phyloP scores from a whole-genome alignment of 2,329 filamentous ascomycete species.

The Ophiostoma piceae region DNA sequence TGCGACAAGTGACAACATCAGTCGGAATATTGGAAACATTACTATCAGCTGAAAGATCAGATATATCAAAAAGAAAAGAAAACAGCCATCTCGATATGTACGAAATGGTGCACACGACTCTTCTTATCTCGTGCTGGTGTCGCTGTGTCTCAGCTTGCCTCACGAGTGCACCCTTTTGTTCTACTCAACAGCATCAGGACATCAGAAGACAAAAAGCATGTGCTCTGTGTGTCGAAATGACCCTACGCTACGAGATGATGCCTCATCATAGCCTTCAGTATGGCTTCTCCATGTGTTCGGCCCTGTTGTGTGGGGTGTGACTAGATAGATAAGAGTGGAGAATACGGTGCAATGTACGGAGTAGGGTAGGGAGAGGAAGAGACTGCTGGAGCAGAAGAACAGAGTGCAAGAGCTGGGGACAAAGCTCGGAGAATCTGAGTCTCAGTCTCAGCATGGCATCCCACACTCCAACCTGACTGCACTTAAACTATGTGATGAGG shows the following conservation, averaged over 20 bases:
- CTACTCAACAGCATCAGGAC: neutral
- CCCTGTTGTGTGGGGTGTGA: conserved; percentile 16
- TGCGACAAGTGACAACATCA: neutral
- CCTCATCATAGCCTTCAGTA: neutral
- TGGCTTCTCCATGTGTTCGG: neutral
- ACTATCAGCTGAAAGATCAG: no score
- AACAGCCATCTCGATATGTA: neutral
- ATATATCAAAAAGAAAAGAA: neutral
- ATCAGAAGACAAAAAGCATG: conserved; percentile 12
- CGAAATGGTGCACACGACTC: neutral
- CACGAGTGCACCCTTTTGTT: conserved; percentile 2
- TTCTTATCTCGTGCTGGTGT: neutral
- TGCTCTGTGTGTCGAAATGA: neutral
- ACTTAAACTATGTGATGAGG: neutral
- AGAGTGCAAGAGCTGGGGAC: neutral
- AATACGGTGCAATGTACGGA: no score
- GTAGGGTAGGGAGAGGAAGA: neutral
- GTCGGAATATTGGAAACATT: neutral
- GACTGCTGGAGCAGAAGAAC: neutral
- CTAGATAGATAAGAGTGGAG: conserved; percentile 18
- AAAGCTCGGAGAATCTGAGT: conserved; percentile 11
- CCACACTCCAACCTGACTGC: neutral
- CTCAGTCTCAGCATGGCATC: neutral
- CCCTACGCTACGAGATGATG: neutral
- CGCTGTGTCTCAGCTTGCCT: neutral